Evolutionary conservation across 2,329 filamentous ascomycete species (phyloP), one percentile per base, ranked within the genome.

Genomic region (Graphilbum fragrans): DNA sequence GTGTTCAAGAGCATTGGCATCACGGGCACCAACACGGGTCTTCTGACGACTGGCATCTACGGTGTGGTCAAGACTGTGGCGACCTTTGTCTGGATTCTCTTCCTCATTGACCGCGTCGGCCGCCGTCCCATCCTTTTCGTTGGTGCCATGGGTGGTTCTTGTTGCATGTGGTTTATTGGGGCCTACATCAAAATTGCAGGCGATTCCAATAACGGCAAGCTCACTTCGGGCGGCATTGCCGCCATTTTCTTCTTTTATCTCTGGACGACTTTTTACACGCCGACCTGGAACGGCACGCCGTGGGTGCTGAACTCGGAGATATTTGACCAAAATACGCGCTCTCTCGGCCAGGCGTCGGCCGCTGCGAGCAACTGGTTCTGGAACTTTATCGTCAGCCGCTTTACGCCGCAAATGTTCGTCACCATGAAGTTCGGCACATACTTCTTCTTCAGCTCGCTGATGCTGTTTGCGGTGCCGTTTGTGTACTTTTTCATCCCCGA

Each of bases 231-330:
- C 19, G 76, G 76, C 14, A 73, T 77, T 41, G 72, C 72, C 0
- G 76, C 77, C 27, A 68, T 82, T 45, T 76, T 79, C 58, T 82
- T 85, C 66, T 82, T 85, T 63, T 85, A 84, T 53, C 66, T 85
- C 1, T 85, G 77, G 75, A 83, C 80, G 1, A 74, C 70, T 0
- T 78, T 80, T 57, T 87, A 86, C 61, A 83, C 78, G 0, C 80
- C 74, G 0, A 72, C 73, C 0, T 84, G 79, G 80, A 83, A 83
- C 53, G 80, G 79, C 2, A 82, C 78, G 0, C 82, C 81, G 0
- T 87, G 82, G 82, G 80, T 87, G 19, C 62, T 83, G 53, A 84
- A 84, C 63, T 70, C 70, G 0, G 81, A 87, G 58, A 86, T 87
- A 66, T 86, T 86, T 57, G 74, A 81, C 51, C 72, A 77, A 48